Conservation (phyloP, 345 rosid genomes). For the Citrus glauca region DNA sequence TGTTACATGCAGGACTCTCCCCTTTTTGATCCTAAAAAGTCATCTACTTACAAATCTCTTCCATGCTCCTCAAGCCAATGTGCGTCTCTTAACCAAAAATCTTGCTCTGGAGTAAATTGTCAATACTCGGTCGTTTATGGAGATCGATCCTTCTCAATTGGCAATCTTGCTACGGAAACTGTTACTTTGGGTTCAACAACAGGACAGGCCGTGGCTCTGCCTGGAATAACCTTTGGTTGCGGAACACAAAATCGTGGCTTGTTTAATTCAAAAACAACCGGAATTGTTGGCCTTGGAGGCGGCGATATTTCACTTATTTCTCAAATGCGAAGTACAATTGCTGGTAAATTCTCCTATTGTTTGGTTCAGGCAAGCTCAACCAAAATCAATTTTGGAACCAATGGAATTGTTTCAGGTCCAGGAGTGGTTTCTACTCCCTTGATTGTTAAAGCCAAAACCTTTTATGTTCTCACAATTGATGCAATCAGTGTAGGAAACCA, state of each 20-base stretch:
- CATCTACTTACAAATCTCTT: slow-evolving; percentile 32
- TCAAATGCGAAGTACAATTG: slow-evolving; percentile 40
- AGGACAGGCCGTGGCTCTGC: slow-evolving; percentile 33
- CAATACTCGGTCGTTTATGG: slow-evolving; percentile 32
- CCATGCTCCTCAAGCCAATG: slow-evolving; percentile 34
- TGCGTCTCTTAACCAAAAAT: neutral
- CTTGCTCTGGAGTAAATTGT: slow-evolving; percentile 18
- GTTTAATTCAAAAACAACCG: slow-evolving; percentile 35
- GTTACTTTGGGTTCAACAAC: slow-evolving; percentile 35
- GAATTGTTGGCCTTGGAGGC: slow-evolving; percentile 59
- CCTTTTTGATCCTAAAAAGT: slow-evolving; percentile 35
- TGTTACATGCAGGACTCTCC: slow-evolving; percentile 36
- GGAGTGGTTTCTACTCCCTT: slow-evolving; percentile 47
- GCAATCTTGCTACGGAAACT: slow-evolving; percentile 45
- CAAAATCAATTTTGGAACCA: slow-evolving; percentile 47
- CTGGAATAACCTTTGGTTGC: slow-evolving; percentile 40
- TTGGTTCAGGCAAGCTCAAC: slow-evolving; percentile 39
- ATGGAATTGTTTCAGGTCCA: slow-evolving; percentile 38
- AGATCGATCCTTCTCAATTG: slow-evolving; percentile 30
- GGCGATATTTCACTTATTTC: slow-evolving; percentile 46
- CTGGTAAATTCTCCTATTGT: slow-evolving; percentile 61
- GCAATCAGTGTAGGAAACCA: slow-evolving; percentile 40
- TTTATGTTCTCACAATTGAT: slow-evolving; percentile 37
- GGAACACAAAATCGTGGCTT: slow-evolving; percentile 40
- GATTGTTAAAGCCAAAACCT: slow-evolving; percentile 28